Base-by-base conservation (phyloP, 2,329 filamentous ascomycete genomes). In the Cadophora malorum region DNA sequence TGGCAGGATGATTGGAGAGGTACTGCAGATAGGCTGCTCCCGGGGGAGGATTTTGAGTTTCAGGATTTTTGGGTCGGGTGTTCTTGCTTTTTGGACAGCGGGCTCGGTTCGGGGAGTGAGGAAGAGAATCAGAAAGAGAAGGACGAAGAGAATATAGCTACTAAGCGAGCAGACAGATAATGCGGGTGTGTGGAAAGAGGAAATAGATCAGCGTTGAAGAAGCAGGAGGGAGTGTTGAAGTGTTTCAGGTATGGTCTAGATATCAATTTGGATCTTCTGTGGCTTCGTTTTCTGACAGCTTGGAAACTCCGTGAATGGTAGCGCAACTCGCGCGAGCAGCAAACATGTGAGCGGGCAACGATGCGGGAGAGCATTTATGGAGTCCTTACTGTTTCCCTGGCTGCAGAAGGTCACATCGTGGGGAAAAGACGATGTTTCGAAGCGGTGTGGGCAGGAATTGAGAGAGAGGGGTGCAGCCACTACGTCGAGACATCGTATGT, bases 401-500 rank as follows among this genome's bases (percentile, higher is more conserved):
- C 45, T n/a, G 7, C 45, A 49, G 21, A 14, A 25, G 1, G 14
- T 52, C 49, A 53, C 50, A 31, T 31, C 50, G 50, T 28, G 50
- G 50, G 25, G 50, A 31, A 53, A 16, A 31, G 6, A 28, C 21
- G 50, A 53, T 31, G 4, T 53, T 53, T 53, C 25, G 50, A 31
- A 53, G 50, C 50, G 50, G 50, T 53, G 50, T 53, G 50, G 50
- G 23, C 25, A 14, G 6, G 10, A 25, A 25, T 19, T 45, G 41
- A 49, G 45, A 21, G 45, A 21, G 19, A 10, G n/a, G 45, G 4
- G 19, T 21, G 45, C 45, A 49, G 45, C 45, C 45, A 49, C 45
- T 10, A 21, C 45, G 10, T 21, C 31, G 53, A 56, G 38, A 56
- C 53, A 56, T 56, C 53, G 31, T 16, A 35, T 38, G 28, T 56